Evolutionary conservation across 176 grass and related monocot genomes (phyloP).

Genomic region (Bolboschoenus planiculmis): DNA sequence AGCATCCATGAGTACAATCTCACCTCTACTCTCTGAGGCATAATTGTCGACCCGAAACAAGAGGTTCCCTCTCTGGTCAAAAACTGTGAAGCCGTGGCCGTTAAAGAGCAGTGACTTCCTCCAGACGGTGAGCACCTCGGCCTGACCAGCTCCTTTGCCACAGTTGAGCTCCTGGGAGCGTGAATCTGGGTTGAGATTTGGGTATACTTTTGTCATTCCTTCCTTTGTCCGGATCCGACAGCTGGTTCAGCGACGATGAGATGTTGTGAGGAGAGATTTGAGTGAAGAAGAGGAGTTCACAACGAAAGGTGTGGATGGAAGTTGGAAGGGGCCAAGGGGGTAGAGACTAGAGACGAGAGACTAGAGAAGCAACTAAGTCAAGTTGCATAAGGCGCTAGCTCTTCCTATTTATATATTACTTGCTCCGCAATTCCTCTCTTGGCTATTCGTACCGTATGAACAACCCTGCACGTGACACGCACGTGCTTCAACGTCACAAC

Average conservation of each 20-base stretch:
- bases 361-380: no score
- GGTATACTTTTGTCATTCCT: slow-evolving; percentile 15
- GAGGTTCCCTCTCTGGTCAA: slow-evolving; percentile 25
- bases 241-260: no score
- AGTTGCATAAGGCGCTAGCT: neutral
- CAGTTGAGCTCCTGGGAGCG: neutral
- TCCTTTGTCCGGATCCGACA: no score
- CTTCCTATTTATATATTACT: slow-evolving; percentile 5
- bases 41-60: slow-evolving; percentile 41
- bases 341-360: no score
- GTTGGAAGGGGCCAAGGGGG: neutral
- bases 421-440: neutral
- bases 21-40: slow-evolving; percentile 30
- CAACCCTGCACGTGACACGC: slow-evolving; percentile 13
- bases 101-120: slow-evolving; percentile 28
- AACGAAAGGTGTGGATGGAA: slow-evolving; percentile 4
- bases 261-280: no score
- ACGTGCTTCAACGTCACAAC: neutral
- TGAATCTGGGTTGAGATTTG: neutral
- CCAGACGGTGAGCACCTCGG: slow-evolving; percentile 29
- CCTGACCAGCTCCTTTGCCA: neutral
- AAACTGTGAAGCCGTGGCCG: slow-evolving; percentile 27
- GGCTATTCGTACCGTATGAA: neutral
- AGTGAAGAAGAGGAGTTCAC: neutral
- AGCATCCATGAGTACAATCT: slow-evolving; percentile 67